Conservation (phyloP, 805 yeast genomes). For the Ogataea trehalophila region DNA sequence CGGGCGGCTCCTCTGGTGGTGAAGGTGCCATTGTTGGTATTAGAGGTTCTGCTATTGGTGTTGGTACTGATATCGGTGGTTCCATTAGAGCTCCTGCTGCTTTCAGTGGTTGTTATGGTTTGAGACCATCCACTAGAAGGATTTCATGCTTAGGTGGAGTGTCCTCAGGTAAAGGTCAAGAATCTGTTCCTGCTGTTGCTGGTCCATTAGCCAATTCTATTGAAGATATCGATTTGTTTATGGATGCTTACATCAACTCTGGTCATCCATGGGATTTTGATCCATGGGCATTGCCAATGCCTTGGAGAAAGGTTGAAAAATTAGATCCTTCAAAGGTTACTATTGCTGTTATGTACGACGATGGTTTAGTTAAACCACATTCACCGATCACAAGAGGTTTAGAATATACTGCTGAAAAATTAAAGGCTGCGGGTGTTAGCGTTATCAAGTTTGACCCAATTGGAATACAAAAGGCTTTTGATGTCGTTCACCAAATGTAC, state of each 20-base stretch:
- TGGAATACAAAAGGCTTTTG: conserved; percentile 51
- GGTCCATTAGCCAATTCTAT: conserved; percentile 66
- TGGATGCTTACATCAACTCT: conserved; percentile 54
- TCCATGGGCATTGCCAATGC: conserved; percentile 42
- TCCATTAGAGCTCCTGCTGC: conserved; percentile 68
- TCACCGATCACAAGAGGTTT: conserved; percentile 62
- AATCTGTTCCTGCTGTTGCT: conserved; percentile 56
- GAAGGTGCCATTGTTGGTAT: conserved; percentile 61
- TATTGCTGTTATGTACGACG: conserved; percentile 59
- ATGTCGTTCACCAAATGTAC: conserved; percentile 54
- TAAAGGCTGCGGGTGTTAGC: conserved; percentile 54
- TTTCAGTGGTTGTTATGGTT: conserved; percentile 55
- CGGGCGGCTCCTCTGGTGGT: conserved; percentile 75
- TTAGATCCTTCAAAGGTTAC: conserved; percentile 43
- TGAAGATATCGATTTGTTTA: conserved; percentile 65
- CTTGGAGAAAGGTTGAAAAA: conserved; percentile 44
- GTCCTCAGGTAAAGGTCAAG: conserved; percentile 57
- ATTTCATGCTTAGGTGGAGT: conserved; percentile 44
- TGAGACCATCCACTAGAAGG: conserved; percentile 58
- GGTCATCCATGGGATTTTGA: conserved; percentile 61
- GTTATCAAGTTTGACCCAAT: conserved; percentile 56
- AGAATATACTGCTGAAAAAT: conserved; percentile 46
- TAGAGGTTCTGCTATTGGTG: conserved; percentile 57
- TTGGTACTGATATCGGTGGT: conserved; percentile 73
- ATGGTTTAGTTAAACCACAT: conserved; percentile 60